Evolutionary conservation across 1,139 yeast species (phyloP), one percentile per base, ranked within the genome.

Genomic region (Taphrina communis): DNA sequence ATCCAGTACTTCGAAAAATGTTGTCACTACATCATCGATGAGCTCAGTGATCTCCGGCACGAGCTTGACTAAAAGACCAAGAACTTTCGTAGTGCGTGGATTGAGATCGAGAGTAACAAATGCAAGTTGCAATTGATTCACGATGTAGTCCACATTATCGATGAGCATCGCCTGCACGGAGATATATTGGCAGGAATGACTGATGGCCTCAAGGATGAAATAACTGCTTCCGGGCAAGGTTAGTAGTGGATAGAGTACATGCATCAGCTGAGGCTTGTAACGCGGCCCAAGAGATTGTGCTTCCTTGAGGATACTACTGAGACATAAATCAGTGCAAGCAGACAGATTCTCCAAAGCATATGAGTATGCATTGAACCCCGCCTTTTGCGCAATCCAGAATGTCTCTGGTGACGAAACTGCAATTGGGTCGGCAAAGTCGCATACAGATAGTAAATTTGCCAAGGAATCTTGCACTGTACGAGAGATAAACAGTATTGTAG

Each of bases 1-100:
- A 77, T 94, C 98, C 63, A 94, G 81, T 44, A 92, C 79, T 11
- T 87, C 86, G 77, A 94, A 90, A 73, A 91, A 83, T 12, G 92
- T 86, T 48, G 86, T 84, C 8, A 93, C 80, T 0, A 93, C 81
- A 77, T 93, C 98, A 68, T 82, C 85, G 69, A 93, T 81, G 70
- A 86, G 90, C 57, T 86, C 85, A 7, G 92, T 80, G 38, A 91
- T 80, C 12, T 84, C 79, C 0, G 97, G 97, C 0, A 93, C 88
- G 42, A 92, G 81, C 72, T 83, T 85, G 25, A 90, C 81, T 51
- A 92, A 78, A 6, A 90, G 86, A 67, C 88, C 81, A 41, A 92
- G 79, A 1, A 91, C 86, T 0, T 87, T 86, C 0, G 96, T 86
- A 0, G 91, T 83, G 48, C 91, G 81, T 0, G 96, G 94, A 0